phyloP scores from a whole-genome alignment of 805 yeast genomes.

The Lipomyces spencermartinsiae region DNA sequence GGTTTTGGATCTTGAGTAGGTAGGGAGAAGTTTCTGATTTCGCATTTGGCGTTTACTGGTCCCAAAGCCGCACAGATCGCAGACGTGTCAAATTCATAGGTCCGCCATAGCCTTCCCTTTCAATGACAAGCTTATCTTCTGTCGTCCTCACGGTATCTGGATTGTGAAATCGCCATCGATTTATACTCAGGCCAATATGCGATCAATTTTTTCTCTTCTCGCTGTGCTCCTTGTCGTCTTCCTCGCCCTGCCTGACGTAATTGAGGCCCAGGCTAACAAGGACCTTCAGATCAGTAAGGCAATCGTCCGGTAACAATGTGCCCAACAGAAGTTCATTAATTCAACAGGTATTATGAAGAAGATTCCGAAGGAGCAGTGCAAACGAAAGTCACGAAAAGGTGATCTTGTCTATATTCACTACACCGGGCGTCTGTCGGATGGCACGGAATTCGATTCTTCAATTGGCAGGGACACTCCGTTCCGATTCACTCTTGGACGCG shows the following conservation, averaged over 20 bases:
- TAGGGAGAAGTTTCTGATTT: too few relatives aligned
- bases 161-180: background rate
- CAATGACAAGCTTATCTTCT: too few relatives aligned
- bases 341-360: slow-evolving; percentile 23
- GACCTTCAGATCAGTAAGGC: slow-evolving; percentile 25
- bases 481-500: slow-evolving; percentile 72
- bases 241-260: background rate
- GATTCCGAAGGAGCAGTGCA: slow-evolving; percentile 30
- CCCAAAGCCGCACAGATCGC: too few relatives aligned
- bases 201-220: background rate
- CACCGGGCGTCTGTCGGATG: slow-evolving; percentile 71
- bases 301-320: background rate
- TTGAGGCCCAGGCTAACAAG: background rate
- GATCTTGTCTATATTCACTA: slow-evolving; percentile 80
- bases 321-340: background rate
- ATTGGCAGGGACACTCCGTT: slow-evolving; percentile 68
- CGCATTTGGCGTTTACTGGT: too few relatives aligned
- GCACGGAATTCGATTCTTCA: slow-evolving; percentile 78
- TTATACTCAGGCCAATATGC: background rate
- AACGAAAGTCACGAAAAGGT: slow-evolving; percentile 62
- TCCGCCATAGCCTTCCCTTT: too few relatives aligned
- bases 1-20: too few relatives aligned
- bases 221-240: slow-evolving; percentile 1
- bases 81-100: too few relatives aligned
- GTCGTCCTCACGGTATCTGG: too few relatives aligned